A percentile compares a stretch with the other conserved stretches of the same genome.
Conservation (phyloP, 768 basidiomycete species). For the Leccinum sublutescens region DNA sequence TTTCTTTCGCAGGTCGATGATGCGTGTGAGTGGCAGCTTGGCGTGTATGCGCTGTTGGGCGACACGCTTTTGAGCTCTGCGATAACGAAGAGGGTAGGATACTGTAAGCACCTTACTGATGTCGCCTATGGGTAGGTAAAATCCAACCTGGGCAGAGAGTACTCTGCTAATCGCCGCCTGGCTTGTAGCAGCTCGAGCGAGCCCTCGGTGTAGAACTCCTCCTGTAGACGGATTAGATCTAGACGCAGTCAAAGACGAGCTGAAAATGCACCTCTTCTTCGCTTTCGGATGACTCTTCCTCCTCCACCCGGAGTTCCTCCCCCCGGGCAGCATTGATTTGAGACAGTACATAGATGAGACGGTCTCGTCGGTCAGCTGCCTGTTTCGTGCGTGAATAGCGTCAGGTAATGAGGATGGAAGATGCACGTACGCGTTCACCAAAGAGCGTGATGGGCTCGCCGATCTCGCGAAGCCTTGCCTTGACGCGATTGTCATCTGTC, state of each 20-base stretch:
- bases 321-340: slow-evolving; percentile 90
- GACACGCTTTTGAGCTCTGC: slow-evolving; percentile 94
- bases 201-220: slow-evolving; percentile 95
- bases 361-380: slow-evolving; percentile 95
- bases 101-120: slow-evolving; percentile 77
- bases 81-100: slow-evolving; percentile 39
- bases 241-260: background rate
- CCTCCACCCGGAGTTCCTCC: slow-evolving; percentile 73
- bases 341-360: slow-evolving; percentile 90
- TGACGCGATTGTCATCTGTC: slow-evolving; percentile 94
- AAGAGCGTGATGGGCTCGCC: slow-evolving; percentile 98
- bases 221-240: slow-evolving; percentile 40
- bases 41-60: slow-evolving; percentile 91
- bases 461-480: slow-evolving; percentile 83
- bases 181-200: slow-evolving; percentile 84
- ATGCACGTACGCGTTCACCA: slow-evolving; percentile 86
- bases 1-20: slow-evolving; percentile 91
- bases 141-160: slow-evolving; percentile 92
- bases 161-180: slow-evolving; percentile 84
- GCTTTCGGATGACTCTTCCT: slow-evolving; percentile 64
- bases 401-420: slow-evolving; percentile 1
- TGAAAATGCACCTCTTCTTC: slow-evolving; percentile 66
- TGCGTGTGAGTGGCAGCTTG: slow-evolving; percentile 78
- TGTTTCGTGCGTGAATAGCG: slow-evolving; percentile 34
- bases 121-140: slow-evolving; percentile 55